Base-by-base conservation (phyloP, 768 basidiomycete species). In the Xerocomus brunneocitrinus region DNA sequence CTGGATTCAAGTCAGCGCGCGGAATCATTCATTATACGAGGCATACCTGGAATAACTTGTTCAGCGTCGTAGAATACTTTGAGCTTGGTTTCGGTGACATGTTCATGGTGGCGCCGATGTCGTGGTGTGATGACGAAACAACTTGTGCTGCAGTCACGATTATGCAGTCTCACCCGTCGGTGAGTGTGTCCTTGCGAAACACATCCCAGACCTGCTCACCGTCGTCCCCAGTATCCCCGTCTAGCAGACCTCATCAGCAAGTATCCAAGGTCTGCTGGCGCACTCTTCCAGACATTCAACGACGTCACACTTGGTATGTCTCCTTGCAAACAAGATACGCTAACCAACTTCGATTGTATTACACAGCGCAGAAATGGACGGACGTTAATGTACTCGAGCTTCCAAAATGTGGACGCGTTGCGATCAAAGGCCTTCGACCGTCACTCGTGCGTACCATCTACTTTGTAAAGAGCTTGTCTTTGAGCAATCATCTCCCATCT, bases 281-380 rank as follows among this genome's bases (percentile, higher is more conserved):
- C 78, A 24, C 68, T 90, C 8, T 87, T 89, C 63, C 88, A 90
- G 66, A 76, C 83, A 1, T 89, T 85, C 71, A 90, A 90, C 64
- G 88, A 91, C 54, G 67, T 91, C 30, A 66, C 79, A 6, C 79
- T 81, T 22, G 80, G 89, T 86, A 48, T 49, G 70, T 54, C 19
- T 16, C 41, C 31, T n/a, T 45, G 14, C 8, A 32, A 16, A 39
- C 27, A 46, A 19, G 48, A 39, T 25, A 38, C 24, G 40, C n/a
- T 5, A 13, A 22, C 14, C 22, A 55, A 47, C 46, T 22, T 22
- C 47, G 25, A 9, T n/a, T 16, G 19, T n/a, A 36, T 56, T 1
- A 27, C 47, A 13, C 36, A 91, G 89, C 82, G 7, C 89, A 92
- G 61, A 75, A 81, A 69, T 92, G 89, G 89, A 71, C 70, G 7